phyloP scores from a whole-genome alignment of 2,329 filamentous ascomycete species.

The Elsinoe perseae region DNA sequence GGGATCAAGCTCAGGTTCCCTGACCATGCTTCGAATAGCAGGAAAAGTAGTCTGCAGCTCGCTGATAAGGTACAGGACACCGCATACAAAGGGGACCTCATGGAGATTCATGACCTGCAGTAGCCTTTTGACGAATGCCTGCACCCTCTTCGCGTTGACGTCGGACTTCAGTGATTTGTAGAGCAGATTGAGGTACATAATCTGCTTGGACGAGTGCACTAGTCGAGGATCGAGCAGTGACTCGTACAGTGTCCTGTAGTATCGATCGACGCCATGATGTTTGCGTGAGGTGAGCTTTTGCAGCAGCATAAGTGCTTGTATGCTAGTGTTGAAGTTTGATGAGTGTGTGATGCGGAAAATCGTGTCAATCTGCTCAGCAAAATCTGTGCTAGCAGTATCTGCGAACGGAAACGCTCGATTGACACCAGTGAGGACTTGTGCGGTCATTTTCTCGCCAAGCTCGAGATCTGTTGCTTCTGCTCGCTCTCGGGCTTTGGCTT shows the following conservation, averaged over 20 bases:
- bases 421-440: conserved; percentile 83
- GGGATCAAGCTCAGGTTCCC: conserved; percentile 70
- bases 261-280: conserved; percentile 76
- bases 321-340: conserved; percentile 96
- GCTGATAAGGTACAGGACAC: conserved; percentile 79
- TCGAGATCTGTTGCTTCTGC: conserved; percentile 48
- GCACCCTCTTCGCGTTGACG: conserved; percentile 80
- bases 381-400: conserved; percentile 65
- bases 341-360: conserved; percentile 95
- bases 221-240: conserved; percentile 86
- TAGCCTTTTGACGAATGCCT: conserved; percentile 91
- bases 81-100: conserved; percentile 86
- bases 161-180: conserved; percentile 85
- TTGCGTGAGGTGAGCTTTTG: conserved; percentile 81
- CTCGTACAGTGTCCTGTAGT: conserved; percentile 93
- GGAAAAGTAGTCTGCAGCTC: conserved; percentile 76
- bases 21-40: conserved; percentile 67
- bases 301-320: conserved; percentile 89
- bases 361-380: conserved; percentile 85
- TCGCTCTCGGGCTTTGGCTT: conserved; percentile 35
- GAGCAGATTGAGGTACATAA: conserved; percentile 86
- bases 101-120: conserved; percentile 81
- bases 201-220: conserved; percentile 84
- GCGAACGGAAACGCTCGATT: conserved; percentile 95
- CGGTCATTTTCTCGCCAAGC: conserved; percentile 82